Evolutionary conservation across 805 yeast genomes (phyloP), one percentile per base, ranked within the genome.

Genomic region (Sungouiella thailandica): DNA sequence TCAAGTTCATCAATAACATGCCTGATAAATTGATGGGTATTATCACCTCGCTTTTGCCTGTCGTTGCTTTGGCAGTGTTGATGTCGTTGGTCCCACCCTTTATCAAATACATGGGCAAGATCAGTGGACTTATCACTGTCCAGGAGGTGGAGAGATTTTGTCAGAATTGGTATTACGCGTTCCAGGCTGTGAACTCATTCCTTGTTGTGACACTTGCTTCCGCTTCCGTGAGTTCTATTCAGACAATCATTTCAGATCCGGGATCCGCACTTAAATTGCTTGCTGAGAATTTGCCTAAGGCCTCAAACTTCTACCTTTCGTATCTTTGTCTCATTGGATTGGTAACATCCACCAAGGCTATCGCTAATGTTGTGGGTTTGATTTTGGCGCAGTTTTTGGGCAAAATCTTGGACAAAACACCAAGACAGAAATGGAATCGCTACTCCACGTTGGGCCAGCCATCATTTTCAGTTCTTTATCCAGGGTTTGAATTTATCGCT

Each of bases 381-480:
- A 70, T 84, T 34, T 65, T 89, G 43, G 79, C 83, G 33, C 79
- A 83, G 53, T 63, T 82, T 23, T 65, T 89, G 39, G 85, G 93
- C 19, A 66, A 65, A 43, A 39, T 87, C 15, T 70, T 93, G 40
- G 96, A 88, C 57, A 71, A 74, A 34, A 87, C 97, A 5, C 97
- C 97, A 41, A 79, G 97, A 63, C 80, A 86, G 61, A 84, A 82
- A 65, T 90, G 96, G 96, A 75, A 58, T 40, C 78, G 96, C 52
- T 75, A 60, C 54, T 76, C 76, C 55, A 70, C 66, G 2, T 65
- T 90, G 47, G 71, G 78, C 9, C 68, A 73, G 26, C 83, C 89
- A 28, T 72, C 76, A 16, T 88, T 89, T 84, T 95, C 97, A 31
- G 78, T 83, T 12, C 65, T 76, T 10, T 90, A 83, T 60, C 96